Conservation (phyloP, 2,329 filamentous ascomycete genomes). For the Pezicula radicicola region DNA sequence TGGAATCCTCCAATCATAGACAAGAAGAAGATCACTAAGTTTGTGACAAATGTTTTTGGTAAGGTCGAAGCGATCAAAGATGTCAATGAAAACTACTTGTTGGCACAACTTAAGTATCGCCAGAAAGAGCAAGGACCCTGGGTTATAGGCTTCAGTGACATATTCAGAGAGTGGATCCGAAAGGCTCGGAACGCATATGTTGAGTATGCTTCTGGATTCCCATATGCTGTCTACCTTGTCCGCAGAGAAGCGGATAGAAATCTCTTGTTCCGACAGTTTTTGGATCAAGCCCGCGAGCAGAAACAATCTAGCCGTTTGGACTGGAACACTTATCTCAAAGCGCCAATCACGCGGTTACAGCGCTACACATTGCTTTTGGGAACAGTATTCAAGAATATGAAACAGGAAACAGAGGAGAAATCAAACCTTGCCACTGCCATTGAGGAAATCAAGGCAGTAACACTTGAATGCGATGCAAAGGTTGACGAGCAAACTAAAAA, state of each 20-base stretch:
- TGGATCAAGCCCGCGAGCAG: slow-evolving; percentile 76
- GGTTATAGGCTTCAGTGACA: slow-evolving; percentile 90
- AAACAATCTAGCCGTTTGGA: slow-evolving; percentile 78
- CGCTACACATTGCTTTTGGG: slow-evolving; percentile 81
- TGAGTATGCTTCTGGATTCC: slow-evolving; percentile 87
- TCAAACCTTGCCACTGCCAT: slow-evolving; percentile 79
- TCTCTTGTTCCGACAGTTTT: slow-evolving; percentile 78
- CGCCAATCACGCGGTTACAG: slow-evolving; percentile 88
- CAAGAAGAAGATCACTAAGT: slow-evolving; percentile 73
- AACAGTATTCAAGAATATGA: slow-evolving; percentile 81
- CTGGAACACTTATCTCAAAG: slow-evolving; percentile 93
- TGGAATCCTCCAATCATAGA: slow-evolving; percentile 79
- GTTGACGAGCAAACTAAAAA: slow-evolving; percentile 92
- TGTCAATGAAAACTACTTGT: slow-evolving; percentile 87
- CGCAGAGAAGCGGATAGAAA: slow-evolving; percentile 84
- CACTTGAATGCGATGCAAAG: slow-evolving; percentile 84
- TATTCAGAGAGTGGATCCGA: slow-evolving; percentile 97
- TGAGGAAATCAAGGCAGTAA: slow-evolving; percentile 86
- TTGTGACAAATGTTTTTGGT: slow-evolving; percentile 83
- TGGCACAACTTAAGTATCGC: slow-evolving; percentile 93
- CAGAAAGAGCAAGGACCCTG: slow-evolving; percentile 97
- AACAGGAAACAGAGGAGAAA: slow-evolving; percentile 85
- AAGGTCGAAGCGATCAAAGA: slow-evolving; percentile 84
- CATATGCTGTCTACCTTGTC: slow-evolving; percentile 77
- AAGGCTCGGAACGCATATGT: slow-evolving; percentile 88